Conservation (phyloP, 1,139 yeast species). For the Saccharomyces hybrid region DNA sequence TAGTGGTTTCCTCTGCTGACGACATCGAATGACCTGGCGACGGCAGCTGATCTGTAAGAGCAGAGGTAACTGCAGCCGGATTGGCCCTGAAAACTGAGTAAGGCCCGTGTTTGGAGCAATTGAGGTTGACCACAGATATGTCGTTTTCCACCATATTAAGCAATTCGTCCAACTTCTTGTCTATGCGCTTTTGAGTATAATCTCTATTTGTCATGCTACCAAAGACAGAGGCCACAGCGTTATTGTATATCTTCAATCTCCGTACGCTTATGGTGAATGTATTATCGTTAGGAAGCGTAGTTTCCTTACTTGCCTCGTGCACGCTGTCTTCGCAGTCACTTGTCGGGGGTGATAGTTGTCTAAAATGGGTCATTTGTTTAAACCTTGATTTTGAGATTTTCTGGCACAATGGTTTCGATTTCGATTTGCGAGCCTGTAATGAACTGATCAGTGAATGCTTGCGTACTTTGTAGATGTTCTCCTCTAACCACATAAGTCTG, state of each 20-base stretch:
- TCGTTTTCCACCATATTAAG: constrained; percentile 15
- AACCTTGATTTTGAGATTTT: neutral
- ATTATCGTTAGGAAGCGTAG: constrained; percentile 1
- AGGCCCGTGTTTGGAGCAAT: neutral
- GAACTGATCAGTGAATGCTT: constrained; percentile 3
- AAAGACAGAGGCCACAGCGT: constrained; percentile 20
- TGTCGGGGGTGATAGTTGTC: constrained; percentile 9
- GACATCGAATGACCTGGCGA: neutral
- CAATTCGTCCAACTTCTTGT: constrained; percentile 14
- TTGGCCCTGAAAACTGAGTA: neutral
- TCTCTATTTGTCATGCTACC: constrained; percentile 10
- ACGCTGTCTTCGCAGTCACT: neutral
- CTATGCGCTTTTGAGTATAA: constrained; percentile 20
- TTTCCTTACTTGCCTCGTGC: constrained; percentile 2
- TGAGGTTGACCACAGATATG: neutral
- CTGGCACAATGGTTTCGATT: neutral
- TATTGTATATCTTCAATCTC: constrained; percentile 27
- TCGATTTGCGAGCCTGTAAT: neutral
- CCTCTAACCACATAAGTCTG: constrained; percentile 24
- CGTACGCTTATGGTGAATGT: constrained; percentile 26
- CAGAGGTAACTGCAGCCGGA: neutral
- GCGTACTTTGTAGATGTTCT: constrained; percentile 14
- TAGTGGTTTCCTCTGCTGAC: neutral
- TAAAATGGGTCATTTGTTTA: constrained; percentile 5
- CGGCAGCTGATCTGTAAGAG: neutral